Percentiles rank a stretch among this genome's conserved stretches.
Conservation (phyloP, 1,139 yeast genomes). For the Hemisphaericaspora subhashii region DNA sequence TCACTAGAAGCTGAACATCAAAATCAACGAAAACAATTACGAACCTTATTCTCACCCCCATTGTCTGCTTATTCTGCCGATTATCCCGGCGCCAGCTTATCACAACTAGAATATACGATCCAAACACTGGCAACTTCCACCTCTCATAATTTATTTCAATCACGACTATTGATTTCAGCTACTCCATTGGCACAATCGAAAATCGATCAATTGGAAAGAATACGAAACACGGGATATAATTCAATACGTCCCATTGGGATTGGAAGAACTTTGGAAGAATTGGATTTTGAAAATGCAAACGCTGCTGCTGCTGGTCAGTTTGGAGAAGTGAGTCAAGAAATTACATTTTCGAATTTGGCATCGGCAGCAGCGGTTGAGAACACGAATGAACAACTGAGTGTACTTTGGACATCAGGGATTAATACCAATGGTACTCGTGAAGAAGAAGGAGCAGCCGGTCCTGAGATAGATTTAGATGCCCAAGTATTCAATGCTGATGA, state of each 20-base stretch:
- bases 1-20: slow-evolving; percentile 1
- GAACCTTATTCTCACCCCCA: slow-evolving; percentile 47
- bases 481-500: slow-evolving; percentile 40
- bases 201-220: slow-evolving; percentile 39
- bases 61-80: slow-evolving; percentile 54
- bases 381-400: slow-evolving; percentile 7
- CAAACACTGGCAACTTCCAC: slow-evolving; percentile 17
- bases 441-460: slow-evolving; percentile 11
- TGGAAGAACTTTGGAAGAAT: slow-evolving; percentile 52
- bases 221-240: slow-evolving; percentile 50
- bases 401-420: slow-evolving; percentile 4
- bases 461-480: slow-evolving; percentile 47
- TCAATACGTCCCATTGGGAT: slow-evolving; percentile 57
- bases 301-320: slow-evolving; percentile 3
- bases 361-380: slow-evolving; percentile 12
- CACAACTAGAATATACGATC: slow-evolving; percentile 33
- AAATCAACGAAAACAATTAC: slow-evolving; percentile 10
- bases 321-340: slow-evolving; percentile 3
- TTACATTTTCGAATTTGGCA: background rate
- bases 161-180: slow-evolving; percentile 4
- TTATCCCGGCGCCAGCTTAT: slow-evolving; percentile 46
- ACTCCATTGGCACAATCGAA: slow-evolving; percentile 34
- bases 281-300: slow-evolving; percentile 33
- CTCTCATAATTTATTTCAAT: slow-evolving; percentile 7
- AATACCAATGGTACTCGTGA: slow-evolving; percentile 8